These are phyloP conservation scores for Berkeleyomyces rouxiae DNA, from an alignment of 2,329 filamentous ascomycete species.

Conservation along the genomic window DNA sequence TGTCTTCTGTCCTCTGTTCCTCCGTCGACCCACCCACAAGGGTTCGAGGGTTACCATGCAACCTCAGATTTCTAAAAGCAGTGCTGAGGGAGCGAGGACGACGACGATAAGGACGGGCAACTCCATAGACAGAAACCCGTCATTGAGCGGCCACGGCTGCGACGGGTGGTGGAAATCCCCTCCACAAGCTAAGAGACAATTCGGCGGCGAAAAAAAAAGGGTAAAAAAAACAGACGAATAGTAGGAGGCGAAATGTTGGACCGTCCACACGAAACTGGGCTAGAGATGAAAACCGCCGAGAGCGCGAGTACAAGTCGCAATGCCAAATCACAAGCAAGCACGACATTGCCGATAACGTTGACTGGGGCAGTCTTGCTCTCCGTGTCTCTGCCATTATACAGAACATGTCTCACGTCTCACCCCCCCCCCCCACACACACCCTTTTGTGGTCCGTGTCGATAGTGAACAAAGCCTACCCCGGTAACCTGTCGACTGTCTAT, in stretches of 20 bases:
- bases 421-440: neutral
- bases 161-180: no score
- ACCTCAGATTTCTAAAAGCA: neutral
- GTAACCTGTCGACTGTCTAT: neutral
- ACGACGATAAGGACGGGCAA: neutral
- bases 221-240: neutral
- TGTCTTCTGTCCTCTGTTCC: neutral
- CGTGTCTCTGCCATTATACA: neutral
- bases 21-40: neutral
- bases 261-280: neutral
- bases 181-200: neutral
- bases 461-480: neutral
- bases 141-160: no score
- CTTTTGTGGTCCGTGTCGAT: neutral
- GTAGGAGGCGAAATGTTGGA: neutral
- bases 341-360: neutral
- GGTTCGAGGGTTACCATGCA: neutral
- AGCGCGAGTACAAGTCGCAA: neutral
- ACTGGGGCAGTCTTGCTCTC: neutral
- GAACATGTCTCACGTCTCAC: neutral
- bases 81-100: neutral
- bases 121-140: neutral
- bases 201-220: neutral
- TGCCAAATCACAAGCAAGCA: neutral
- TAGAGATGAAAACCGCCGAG: neutral